These are phyloP conservation scores for Apiospora aurea DNA, from an alignment of 2,329 filamentous ascomycete species.

Conservation along the genomic window DNA sequence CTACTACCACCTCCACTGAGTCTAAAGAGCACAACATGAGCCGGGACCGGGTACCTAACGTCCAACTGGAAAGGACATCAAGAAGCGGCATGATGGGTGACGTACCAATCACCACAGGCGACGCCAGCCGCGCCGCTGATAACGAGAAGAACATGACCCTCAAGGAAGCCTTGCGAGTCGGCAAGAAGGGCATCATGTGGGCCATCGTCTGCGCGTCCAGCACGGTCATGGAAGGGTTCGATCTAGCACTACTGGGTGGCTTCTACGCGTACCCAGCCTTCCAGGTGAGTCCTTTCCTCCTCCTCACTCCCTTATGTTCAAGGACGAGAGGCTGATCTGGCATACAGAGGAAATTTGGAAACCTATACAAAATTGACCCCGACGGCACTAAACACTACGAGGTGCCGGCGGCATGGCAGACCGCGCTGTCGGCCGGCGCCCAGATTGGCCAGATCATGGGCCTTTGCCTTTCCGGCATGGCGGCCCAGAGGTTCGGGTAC, in stretches of 20 bases:
- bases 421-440: conserved; percentile 48
- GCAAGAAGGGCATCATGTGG: conserved; percentile 34
- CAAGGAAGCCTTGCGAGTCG: conserved; percentile 22
- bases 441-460: conserved; percentile 51
- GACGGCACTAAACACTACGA: conserved; percentile 41
- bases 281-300: conserved; percentile 1
- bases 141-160: conserved; percentile 28
- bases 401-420: conserved; percentile 51
- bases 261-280: conserved; percentile 32
- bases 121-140: conserved; percentile 23
- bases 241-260: conserved; percentile 40
- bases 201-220: conserved; percentile 34
- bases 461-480: conserved; percentile 47
- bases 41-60: conserved; percentile 67
- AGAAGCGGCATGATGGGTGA: background rate
- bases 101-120: background rate
- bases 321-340: background rate
- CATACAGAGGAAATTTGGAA: background rate
- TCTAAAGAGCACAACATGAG: conserved; percentile 56
- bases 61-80: conserved; percentile 57
- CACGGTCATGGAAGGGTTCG: conserved; percentile 40
- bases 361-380: background rate
- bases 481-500: conserved; percentile 46
- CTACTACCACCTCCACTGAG: background rate
- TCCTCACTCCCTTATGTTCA: background rate